These are phyloP conservation scores for Xylariaceae sp. DNA, from an alignment of 2,329 filamentous ascomycete genomes.

Conservation along the genomic window DNA sequence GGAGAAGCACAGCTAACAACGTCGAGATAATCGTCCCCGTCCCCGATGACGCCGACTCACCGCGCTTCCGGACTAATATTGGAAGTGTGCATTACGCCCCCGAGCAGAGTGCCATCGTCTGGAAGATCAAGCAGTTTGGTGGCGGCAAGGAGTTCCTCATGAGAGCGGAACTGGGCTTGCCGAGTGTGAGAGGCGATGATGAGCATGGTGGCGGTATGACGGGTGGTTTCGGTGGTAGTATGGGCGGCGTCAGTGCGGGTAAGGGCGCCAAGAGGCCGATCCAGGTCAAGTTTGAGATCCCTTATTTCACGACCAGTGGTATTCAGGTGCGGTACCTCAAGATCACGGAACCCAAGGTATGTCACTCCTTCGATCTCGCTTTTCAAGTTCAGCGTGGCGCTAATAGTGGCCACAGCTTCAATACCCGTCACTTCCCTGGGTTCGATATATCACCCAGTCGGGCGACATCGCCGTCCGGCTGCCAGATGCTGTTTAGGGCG, in stretches of 20 bases:
- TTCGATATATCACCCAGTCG: constrained; percentile 97
- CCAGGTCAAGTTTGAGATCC: constrained; percentile 99
- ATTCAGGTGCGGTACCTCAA: constrained; percentile 98
- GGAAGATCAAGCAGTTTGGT: constrained; percentile 99
- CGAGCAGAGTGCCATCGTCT: constrained; percentile 95
- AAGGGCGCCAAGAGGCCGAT: constrained; percentile 94
- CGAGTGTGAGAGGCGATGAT: constrained; percentile 91
- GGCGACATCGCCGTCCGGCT: constrained; percentile 93
- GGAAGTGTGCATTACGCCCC: constrained; percentile 96
- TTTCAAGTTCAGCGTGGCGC: constrained; percentile 1
- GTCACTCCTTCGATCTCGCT: constrained; percentile 26
- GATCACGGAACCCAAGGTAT: constrained; percentile 98
- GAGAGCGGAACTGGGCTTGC: constrained; percentile 91
- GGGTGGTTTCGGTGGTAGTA: constrained; percentile 92
- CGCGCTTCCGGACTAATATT: constrained; percentile 95
- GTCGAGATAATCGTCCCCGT: constrained; percentile 97
- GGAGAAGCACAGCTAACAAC: constrained; percentile 95
- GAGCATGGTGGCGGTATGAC: constrained; percentile 97
- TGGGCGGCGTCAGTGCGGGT: constrained; percentile 81
- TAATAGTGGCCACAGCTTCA: constrained; percentile 63
- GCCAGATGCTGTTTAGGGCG: constrained; percentile 72
- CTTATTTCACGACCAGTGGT: constrained; percentile 99
- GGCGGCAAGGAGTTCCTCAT: constrained; percentile 98
- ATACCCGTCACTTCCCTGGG: constrained; percentile 97
- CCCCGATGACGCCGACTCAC: constrained; percentile 93